Conservation (phyloP, 2,329 filamentous ascomycete genomes). For the Zymoseptoria ardabiliae region DNA sequence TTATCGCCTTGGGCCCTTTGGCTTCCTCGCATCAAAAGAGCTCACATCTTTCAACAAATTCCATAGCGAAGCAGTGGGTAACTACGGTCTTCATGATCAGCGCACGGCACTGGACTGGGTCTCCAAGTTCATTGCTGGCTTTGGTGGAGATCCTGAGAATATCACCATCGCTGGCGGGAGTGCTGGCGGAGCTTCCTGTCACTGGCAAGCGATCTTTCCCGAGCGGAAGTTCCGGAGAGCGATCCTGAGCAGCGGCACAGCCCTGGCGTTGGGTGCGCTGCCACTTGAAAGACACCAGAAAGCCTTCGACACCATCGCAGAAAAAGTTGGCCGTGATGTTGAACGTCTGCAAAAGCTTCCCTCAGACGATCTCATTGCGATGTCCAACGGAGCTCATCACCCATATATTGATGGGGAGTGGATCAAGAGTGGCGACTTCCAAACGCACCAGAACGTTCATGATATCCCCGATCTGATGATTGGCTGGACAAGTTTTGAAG, state of each 20-base stretch:
- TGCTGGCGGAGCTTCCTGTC: slow-evolving; percentile 38
- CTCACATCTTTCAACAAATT: slow-evolving; percentile 20
- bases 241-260: neutral
- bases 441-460: neutral
- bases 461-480: neutral
- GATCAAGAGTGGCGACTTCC: neutral
- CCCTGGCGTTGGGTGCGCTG: neutral
- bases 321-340: neutral
- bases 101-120: slow-evolving; percentile 33
- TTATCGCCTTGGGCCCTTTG: slow-evolving; percentile 41
- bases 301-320: neutral
- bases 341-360: neutral
- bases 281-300: neutral
- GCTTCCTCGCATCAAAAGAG: slow-evolving; percentile 31
- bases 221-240: neutral
- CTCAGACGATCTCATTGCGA: neutral
- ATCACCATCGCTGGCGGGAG: slow-evolving; percentile 41
- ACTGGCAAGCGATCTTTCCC: neutral
- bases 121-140: slow-evolving; percentile 30
- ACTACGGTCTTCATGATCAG: slow-evolving; percentile 26
- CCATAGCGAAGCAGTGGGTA: slow-evolving; percentile 1
- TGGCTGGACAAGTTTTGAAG: neutral
- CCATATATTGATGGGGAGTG: neutral
- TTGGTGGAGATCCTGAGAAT: slow-evolving; percentile 33
- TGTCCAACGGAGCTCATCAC: neutral